A percentile compares a stretch with the other conserved stretches of the same genome.
Evolutionary conservation across 805 yeast species (phyloP).

Genomic region (Nakazawaea ishiwadae): DNA sequence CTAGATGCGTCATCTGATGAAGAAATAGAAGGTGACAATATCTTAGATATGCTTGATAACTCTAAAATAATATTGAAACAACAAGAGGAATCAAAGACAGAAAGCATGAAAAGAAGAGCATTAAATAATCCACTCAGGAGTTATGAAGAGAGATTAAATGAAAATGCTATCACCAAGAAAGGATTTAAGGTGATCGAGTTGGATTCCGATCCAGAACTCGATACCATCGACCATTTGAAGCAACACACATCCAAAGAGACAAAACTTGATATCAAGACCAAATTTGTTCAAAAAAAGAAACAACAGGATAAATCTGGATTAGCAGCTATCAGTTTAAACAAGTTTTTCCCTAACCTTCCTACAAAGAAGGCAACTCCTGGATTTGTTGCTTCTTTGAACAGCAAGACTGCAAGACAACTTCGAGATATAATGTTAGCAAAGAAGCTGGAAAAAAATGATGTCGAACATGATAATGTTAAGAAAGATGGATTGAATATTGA

Average conservation of each 20-base stretch:
- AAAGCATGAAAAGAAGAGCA: background rate
- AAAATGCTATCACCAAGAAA: constrained; percentile 13
- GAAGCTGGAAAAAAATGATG: constrained; percentile 13
- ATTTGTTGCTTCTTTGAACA: constrained; percentile 6
- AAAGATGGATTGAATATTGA: constrained; percentile 14
- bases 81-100: background rate
- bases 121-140: constrained; percentile 11
- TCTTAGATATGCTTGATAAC: constrained; percentile 11
- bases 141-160: constrained; percentile 9
- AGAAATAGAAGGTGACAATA: constrained; percentile 12
- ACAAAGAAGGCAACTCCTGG: background rate
- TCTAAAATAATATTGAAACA: background rate
- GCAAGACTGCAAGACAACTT: constrained; percentile 13
- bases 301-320: background rate
- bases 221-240: constrained; percentile 11
- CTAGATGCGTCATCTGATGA: constrained; percentile 17
- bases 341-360: constrained; percentile 8
- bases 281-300: constrained; percentile 9
- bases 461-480: constrained; percentile 9
- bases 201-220: constrained; percentile 14
- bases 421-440: constrained; percentile 15
- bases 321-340: background rate
- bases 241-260: constrained; percentile 15
- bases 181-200: constrained; percentile 12
- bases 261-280: constrained; percentile 14